phyloP scores from a whole-genome alignment of 176 grass and related monocot species.

The Puccinellia tenuiflora region DNA sequence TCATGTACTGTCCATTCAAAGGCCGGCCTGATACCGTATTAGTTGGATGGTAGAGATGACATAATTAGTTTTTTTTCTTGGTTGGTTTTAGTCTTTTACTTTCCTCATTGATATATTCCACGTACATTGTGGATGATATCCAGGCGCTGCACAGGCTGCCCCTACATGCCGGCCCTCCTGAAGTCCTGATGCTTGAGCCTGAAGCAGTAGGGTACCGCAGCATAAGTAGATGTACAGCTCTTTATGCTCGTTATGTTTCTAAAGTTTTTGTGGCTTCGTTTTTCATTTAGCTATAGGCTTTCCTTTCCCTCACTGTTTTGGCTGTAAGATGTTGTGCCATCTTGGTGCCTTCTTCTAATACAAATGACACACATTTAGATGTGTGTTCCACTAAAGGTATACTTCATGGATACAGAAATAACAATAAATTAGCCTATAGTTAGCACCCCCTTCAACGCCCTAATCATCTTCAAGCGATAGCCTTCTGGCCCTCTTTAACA shows the following conservation, averaged over 20 bases:
- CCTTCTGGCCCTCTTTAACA: background rate
- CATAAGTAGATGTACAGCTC: background rate
- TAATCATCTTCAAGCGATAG: background rate
- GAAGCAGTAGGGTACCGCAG: too few relatives aligned
- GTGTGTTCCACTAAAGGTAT: background rate
- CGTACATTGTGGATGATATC: too few relatives aligned
- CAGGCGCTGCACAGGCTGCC: too few relatives aligned
- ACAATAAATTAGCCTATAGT: background rate
- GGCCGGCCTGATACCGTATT: too few relatives aligned
- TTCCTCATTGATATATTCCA: too few relatives aligned
- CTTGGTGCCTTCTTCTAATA: background rate
- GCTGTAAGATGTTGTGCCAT: background rate
- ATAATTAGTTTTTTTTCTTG: too few relatives aligned
- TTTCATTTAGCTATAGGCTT: background rate
- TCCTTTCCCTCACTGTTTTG: background rate
- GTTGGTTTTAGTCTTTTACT: too few relatives aligned
- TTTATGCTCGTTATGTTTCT: background rate
- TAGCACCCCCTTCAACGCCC: background rate
- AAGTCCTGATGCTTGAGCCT: too few relatives aligned
- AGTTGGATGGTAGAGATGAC: too few relatives aligned
- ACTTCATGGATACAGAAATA: background rate
- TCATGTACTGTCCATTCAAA: background rate
- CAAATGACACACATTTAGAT: background rate
- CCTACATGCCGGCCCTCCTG: too few relatives aligned
- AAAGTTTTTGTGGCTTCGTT: background rate